Percentiles rank a stretch among this genome's conserved stretches.
phyloP scores from a whole-genome alignment of 2,329 filamentous ascomycete genomes.

The Fusarium albosuccineum region DNA sequence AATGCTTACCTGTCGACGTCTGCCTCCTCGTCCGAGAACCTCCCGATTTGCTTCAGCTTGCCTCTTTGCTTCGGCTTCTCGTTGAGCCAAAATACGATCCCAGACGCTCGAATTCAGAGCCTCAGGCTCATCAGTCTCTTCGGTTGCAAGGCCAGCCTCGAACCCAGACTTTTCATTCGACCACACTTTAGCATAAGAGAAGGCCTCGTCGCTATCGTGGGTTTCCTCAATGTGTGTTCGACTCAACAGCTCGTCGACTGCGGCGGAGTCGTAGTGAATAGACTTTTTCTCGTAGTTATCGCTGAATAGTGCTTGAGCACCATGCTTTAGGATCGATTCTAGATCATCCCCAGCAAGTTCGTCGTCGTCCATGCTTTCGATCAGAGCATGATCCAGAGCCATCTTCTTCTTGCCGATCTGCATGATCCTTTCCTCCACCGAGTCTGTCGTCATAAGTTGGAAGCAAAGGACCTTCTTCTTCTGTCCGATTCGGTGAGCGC shows the following conservation, averaged over 20 bases:
- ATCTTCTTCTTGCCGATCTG: conserved; percentile 97
- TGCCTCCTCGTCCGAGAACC: conserved; percentile 86
- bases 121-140: conserved; percentile 64
- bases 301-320: conserved; percentile 87
- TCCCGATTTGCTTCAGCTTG: conserved; percentile 77
- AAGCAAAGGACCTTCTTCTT: conserved; percentile 96
- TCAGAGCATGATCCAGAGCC: conserved; percentile 93
- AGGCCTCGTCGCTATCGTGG: conserved; percentile 79
- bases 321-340: conserved; percentile 88
- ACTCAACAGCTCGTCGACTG: conserved; percentile 92
- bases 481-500: conserved; percentile 96
- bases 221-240: conserved; percentile 84
- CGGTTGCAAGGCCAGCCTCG: conserved; percentile 70
- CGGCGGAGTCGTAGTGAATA: conserved; percentile 83
- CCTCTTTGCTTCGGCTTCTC: conserved; percentile 82
- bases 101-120: conserved; percentile 79
- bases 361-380: conserved; percentile 90
- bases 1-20: conserved; percentile 66
- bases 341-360: conserved; percentile 83
- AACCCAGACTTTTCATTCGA: conserved; percentile 81
- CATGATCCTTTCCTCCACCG: conserved; percentile 95
- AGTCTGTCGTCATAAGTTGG: conserved; percentile 90
- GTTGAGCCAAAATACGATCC: conserved; percentile 89
- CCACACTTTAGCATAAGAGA: conserved; percentile 93
- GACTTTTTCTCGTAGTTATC: conserved; percentile 77